These are phyloP conservation scores for Scedosporium dehoogii DNA, from an alignment of 2,329 filamentous ascomycete genomes.

Conservation along the genomic window DNA sequence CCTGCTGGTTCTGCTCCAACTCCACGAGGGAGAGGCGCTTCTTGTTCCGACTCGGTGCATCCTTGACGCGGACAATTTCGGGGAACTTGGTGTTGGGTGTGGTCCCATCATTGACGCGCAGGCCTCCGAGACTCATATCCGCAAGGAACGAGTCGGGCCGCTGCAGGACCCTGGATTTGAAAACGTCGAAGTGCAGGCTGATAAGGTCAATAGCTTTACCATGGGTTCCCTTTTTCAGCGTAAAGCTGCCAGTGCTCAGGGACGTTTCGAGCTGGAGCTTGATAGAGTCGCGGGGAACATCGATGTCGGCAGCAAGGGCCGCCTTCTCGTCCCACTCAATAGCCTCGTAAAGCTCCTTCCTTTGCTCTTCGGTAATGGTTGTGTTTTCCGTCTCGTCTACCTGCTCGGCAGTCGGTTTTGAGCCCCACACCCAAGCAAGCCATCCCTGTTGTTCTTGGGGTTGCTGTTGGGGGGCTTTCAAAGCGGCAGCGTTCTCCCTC, in stretches of 20 bases:
- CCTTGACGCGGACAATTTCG: slow-evolving; percentile 93
- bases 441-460: slow-evolving; percentile 69
- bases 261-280: slow-evolving; percentile 90
- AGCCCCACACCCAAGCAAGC: slow-evolving; percentile 86
- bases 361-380: slow-evolving; percentile 88
- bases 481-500: slow-evolving; percentile 87
- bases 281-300: slow-evolving; percentile 80
- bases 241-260: slow-evolving; percentile 93
- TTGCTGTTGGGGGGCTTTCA: slow-evolving; percentile 48
- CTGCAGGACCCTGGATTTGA: slow-evolving; percentile 82
- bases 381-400: slow-evolving; percentile 60
- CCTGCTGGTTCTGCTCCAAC: slow-evolving; percentile 40
- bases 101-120: slow-evolving; percentile 92
- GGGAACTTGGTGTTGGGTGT: slow-evolving; percentile 85
- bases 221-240: slow-evolving; percentile 55
- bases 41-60: slow-evolving; percentile 49
- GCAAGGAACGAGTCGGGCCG: slow-evolving; percentile 84
- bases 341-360: slow-evolving; percentile 90
- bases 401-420: slow-evolving; percentile 48
- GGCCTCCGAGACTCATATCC: slow-evolving; percentile 80
- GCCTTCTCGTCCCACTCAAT: slow-evolving; percentile 99
- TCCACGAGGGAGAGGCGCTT: slow-evolving; percentile 44
- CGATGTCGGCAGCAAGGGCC: slow-evolving; percentile 75
- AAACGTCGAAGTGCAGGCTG: slow-evolving; percentile 87
- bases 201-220: slow-evolving; percentile 67